A percentile compares a stretch with the other conserved stretches of the same genome.
Conservation (phyloP, 352 stramenopile genomes). For the Pythium scleroteichum region DNA sequence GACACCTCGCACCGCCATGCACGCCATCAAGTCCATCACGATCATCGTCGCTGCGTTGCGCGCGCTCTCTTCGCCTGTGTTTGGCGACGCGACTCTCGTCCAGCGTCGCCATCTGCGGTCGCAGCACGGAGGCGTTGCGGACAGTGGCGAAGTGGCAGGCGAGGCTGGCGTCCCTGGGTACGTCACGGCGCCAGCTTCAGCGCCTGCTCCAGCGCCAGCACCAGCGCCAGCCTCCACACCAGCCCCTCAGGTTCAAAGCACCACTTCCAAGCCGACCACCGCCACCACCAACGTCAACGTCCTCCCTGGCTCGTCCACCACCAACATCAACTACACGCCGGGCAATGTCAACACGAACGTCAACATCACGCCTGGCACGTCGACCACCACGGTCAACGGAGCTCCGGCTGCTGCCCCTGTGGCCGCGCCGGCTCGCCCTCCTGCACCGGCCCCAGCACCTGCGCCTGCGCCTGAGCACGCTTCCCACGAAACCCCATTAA, state of each 20-base stretch:
- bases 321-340: slow-evolving; percentile 7
- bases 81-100: background rate
- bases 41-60: background rate
- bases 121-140: background rate
- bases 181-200: background rate
- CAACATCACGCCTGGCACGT: slow-evolving; percentile 12
- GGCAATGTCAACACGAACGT: slow-evolving; percentile 6
- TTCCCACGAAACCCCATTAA: no score
- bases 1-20: background rate
- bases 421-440: background rate
- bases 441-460: background rate
- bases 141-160: background rate
- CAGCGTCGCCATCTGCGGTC: background rate
- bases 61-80: background rate
- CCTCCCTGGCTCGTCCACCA: slow-evolving; percentile 2
- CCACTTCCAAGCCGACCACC: background rate
- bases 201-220: background rate
- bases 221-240: background rate
- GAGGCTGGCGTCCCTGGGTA: background rate
- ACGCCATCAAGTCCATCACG: background rate
- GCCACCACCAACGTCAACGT: background rate
- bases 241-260: background rate
- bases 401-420: background rate
- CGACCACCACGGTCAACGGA: slow-evolving; percentile 1
- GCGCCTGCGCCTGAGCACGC: background rate